These are phyloP conservation scores for Amaranthus palmeri DNA, from an alignment of 148 eudicot genomes.

Conservation along the genomic window DNA sequence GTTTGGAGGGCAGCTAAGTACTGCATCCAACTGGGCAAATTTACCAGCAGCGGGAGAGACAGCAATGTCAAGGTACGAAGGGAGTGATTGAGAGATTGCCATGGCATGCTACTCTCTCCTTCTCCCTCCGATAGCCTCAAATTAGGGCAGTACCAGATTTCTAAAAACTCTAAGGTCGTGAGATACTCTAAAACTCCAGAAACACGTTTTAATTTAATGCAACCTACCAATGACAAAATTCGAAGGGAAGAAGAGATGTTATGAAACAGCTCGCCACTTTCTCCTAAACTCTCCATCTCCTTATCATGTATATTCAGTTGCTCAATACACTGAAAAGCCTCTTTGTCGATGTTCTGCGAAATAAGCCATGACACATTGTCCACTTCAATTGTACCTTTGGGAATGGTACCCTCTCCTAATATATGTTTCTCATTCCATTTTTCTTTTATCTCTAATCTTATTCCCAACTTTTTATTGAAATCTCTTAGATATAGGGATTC, in stretches of 20 bases:
- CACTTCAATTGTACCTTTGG: not conserved
- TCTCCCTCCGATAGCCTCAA: not conserved
- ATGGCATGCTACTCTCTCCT: not conserved
- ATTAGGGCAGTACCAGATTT: not conserved
- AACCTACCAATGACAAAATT: not conserved
- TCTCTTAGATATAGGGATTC: not conserved
- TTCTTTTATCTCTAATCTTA: too few species aligned
- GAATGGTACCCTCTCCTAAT: not conserved
- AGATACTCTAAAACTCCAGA: constrained; percentile 17
- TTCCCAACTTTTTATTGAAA: not conserved
- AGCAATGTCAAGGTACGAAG: constrained; percentile 8
- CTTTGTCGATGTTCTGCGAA: not conserved
- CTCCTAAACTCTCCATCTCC: constrained; percentile 7
- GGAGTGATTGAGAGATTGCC: not conserved
- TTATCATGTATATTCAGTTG: not conserved
- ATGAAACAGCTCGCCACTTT: constrained; percentile 3
- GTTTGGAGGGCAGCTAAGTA: constrained; percentile 19
- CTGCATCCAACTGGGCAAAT: constrained; percentile 21
- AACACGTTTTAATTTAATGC: not conserved
- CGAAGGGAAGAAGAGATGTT: constrained; percentile 24
- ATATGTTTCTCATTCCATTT: too few species aligned
- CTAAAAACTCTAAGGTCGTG: constrained; percentile 18
- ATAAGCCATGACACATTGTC: constrained; percentile 7
- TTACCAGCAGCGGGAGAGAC: constrained; percentile 5
- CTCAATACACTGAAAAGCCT: not conserved